phyloP scores from a whole-genome alignment of 495 filamentous ascomycete species.

The Hyaloscypha finlandica region DNA sequence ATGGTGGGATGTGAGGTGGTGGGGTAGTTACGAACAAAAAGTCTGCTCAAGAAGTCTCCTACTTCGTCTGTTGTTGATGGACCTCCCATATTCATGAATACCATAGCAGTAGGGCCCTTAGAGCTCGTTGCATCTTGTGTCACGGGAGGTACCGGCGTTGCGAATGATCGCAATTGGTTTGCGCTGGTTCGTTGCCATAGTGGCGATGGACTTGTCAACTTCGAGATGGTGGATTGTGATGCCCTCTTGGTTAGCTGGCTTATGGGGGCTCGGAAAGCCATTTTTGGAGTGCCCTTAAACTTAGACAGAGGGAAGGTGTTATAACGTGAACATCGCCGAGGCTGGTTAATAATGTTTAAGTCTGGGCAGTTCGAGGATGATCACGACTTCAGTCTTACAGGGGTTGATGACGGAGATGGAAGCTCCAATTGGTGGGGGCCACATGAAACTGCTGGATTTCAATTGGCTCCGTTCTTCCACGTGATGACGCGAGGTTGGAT shows the following conservation, averaged over 20 bases:
- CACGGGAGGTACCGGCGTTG: slow-evolving; percentile 72
- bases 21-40: slow-evolving; percentile 77
- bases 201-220: slow-evolving; percentile 28
- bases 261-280: slow-evolving; percentile 51
- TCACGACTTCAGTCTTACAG: not conserved
- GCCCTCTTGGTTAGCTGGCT: slow-evolving; percentile 45
- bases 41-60: slow-evolving; percentile 82
- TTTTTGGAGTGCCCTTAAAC: slow-evolving; percentile 30
- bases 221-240: slow-evolving; percentile 35
- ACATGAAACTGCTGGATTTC: slow-evolving; percentile 7
- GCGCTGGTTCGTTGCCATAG: slow-evolving; percentile 32
- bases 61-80: slow-evolving; percentile 89
- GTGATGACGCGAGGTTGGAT: not conserved
- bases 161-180: slow-evolving; percentile 53
- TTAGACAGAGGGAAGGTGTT: not conserved
- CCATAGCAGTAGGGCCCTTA: slow-evolving; percentile 81
- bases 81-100: slow-evolving; percentile 99
- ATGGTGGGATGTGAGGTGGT: slow-evolving; percentile 23
- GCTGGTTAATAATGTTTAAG: not conserved
- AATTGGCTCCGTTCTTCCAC: not conserved
- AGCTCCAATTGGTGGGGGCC: not conserved
- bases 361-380: not conserved
- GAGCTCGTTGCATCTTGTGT: slow-evolving; percentile 57
- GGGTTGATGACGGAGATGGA: slow-evolving; percentile 6
- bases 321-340: slow-evolving; percentile 21